Base-by-base conservation (phyloP, 768 basidiomycete species). In the Trametes sanguinea region DNA sequence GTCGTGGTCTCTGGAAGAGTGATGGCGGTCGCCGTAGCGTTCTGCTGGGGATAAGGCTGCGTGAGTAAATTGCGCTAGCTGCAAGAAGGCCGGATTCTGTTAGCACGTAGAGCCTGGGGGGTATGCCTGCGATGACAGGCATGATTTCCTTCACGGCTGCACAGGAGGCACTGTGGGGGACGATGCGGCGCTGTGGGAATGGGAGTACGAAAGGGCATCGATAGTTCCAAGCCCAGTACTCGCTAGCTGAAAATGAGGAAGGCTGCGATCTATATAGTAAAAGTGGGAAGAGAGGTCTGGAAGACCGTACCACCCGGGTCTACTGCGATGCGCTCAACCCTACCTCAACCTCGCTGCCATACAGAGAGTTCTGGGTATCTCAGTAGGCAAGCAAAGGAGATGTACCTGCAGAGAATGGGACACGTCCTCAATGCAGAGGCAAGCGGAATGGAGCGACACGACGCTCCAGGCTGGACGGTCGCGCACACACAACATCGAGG, bases 21-120 rank as follows among this genome's bases (percentile, higher is more conserved):
- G 74, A 58, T 74, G 71, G 11, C 89, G 84, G 73, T 90, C 85
- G 63, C 77, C 76, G 63, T 70, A 67, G 66, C 87, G 87, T 70
- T 85, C 83, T 76, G 77, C 32, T 69, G 75, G 72, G 78, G 73
- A 83, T 80, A 75, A 70, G 76, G 76, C 73, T 74, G 65, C 65
- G 65, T 70, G 69, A 70, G 69, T 65, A 64, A 17, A 58, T 27
- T 27, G 57, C 50, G 51, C 46, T 53, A 39, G 51, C 27, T 39
- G 17, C 29, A 6, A 13, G 59, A 76, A 76, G 73, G n/a, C 53
- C 76, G 76, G 74, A 69, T 66, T 67, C 67, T 67, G 68, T 74
- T 73, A 78, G 77, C 76, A 75, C 6, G 35, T 22, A 22, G 1
- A 22, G 22, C 22, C 22, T 22, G 22, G 22, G 22, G 22, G 22